Evolutionary conservation across 192 early-diverging fungal genomes (phyloP), one percentile per base, ranked within the genome.

Genomic region (Entomortierella beljakovae): DNA sequence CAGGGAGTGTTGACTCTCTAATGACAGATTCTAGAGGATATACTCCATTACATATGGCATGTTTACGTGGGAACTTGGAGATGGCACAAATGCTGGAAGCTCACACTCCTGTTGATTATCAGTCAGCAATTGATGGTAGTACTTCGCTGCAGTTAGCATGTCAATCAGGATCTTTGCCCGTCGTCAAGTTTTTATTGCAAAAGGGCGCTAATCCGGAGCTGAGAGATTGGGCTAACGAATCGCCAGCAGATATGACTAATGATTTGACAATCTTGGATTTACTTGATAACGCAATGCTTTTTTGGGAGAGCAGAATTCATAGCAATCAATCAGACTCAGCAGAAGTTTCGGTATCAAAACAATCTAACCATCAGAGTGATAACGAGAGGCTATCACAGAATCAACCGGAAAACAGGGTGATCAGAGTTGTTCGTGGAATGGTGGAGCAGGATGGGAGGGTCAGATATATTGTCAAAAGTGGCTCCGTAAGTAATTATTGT

Each of bases 91-190:
- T 62, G 42, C 59, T 70, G 37, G 43, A 65, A 23, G 43, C 40
- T 6, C 52, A 54, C 46, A 70, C 64, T 6, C 57, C 52, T 0
- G 55, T 54, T 22, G 65, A 83, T 38, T 11, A 68, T 15, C 70
- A 77, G 37, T 81, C 83, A 20, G 40, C 63, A 18, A 49, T 67
- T 3, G 60, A 82, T 38, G 84, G 84, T 8, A 80, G 76, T 22
- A 83, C 82, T 18, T 53, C 82, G 0, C 60, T 86, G 10, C 84
- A 86, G n/a, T 58, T 86, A 10, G 80, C 80, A 6, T 74, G 81
- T 33, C 67, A 72, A 40, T 67, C 61, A 28, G 57, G 61, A 28
- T 64, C 69, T 1, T 50, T 42, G 3, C 26, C 69, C 16, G 60
- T 79, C n/a, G 74, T 82, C 10, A 56, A 66, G 25, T 69, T 73